These are phyloP conservation scores for Penicillium sp. DNA, from an alignment of 2,329 filamentous ascomycete species.

Conservation along the genomic window DNA sequence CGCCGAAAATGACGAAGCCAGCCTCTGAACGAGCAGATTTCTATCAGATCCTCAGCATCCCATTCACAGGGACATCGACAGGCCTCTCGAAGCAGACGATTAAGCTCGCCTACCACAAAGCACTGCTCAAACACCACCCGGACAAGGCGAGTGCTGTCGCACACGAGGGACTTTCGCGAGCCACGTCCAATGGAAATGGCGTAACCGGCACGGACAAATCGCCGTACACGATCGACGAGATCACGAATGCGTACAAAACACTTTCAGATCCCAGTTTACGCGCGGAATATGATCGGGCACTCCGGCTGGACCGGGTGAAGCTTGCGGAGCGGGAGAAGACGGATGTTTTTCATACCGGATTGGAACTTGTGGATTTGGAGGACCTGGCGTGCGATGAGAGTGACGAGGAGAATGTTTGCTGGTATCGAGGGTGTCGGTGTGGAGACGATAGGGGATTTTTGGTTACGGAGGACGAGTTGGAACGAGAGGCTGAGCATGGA, in stretches of 20 bases:
- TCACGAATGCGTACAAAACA: conserved; percentile 55
- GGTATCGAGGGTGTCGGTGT: conserved; percentile 55
- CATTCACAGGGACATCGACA: conserved; percentile 24
- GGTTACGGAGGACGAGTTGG: conserved; percentile 53
- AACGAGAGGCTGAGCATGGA: conserved; percentile 47
- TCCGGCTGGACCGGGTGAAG: conserved; percentile 36
- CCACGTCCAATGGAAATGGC: background rate
- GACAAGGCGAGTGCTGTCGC: conserved; percentile 46
- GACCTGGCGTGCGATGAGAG: conserved; percentile 46
- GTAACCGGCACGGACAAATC: background rate
- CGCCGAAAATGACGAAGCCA: conserved; percentile 6
- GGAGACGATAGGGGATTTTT: conserved; percentile 55
- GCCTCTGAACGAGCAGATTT: conserved; percentile 19
- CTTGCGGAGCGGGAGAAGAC: conserved; percentile 25
- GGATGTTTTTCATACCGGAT: conserved; percentile 46
- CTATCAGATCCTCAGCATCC: conserved; percentile 42
- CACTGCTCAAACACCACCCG: conserved; percentile 56
- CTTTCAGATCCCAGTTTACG: conserved; percentile 45
- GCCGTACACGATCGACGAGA: conserved; percentile 52
- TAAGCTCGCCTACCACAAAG: conserved; percentile 54
- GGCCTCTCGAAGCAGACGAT: conserved; percentile 41
- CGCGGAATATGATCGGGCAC: conserved; percentile 47
- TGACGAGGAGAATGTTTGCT: conserved; percentile 44
- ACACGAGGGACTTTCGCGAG: conserved; percentile 3
- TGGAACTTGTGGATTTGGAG: conserved; percentile 57